Percentiles rank a stretch among this genome's conserved stretches.
Conservation (phyloP, 257 asterid genomes). For the Penstemon newberryi region DNA sequence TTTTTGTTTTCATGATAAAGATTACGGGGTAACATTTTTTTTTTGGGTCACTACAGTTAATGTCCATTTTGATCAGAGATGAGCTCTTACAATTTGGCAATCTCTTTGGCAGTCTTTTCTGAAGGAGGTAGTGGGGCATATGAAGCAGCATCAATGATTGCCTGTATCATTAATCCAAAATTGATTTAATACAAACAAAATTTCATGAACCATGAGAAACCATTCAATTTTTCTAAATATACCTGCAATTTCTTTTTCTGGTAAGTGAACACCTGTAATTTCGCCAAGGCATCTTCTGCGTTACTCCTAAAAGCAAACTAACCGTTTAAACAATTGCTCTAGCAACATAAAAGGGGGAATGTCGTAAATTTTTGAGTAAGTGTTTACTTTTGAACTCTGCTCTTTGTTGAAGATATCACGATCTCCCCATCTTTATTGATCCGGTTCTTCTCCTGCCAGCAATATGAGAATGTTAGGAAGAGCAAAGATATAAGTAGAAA, state of each 20-base stretch:
- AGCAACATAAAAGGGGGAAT: constrained; percentile 19
- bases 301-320: constrained; percentile 59
- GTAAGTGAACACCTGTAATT: constrained; percentile 72
- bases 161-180: constrained; percentile 51
- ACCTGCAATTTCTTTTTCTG: constrained; percentile 45
- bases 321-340: constrained; percentile 25
- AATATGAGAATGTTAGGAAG: constrained; percentile 10
- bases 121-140: constrained; percentile 94
- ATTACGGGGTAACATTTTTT: too few species aligned
- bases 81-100: constrained; percentile 66
- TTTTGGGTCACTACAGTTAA: not conserved
- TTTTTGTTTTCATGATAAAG: too few species aligned
- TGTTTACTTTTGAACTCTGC: constrained; percentile 76
- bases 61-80: constrained; percentile 4
- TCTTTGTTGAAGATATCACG: constrained; percentile 82
- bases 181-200: constrained; percentile 1
- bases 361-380: constrained; percentile 23
- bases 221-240: constrained; percentile 16
- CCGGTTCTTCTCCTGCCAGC: constrained; percentile 78
- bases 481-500: not conserved
- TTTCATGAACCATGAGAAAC: not conserved
- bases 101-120: constrained; percentile 66
- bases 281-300: constrained; percentile 81
- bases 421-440: constrained; percentile 91
- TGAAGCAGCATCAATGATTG: constrained; percentile 88